phyloP scores from a whole-genome alignment of 78 protist genomes.

The Monocercomonoides exilis region DNA sequence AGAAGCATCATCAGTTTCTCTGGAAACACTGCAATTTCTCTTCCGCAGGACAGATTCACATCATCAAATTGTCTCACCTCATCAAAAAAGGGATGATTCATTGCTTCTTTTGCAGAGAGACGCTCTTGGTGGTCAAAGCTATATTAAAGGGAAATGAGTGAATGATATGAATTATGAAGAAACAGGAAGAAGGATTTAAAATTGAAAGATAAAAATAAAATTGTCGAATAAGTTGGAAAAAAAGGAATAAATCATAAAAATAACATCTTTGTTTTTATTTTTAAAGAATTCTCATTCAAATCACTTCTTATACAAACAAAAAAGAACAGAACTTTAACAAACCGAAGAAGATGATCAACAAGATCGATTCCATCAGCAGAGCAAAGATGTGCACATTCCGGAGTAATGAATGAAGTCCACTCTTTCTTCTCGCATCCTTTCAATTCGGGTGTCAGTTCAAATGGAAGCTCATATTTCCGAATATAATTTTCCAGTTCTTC shows the following conservation, averaged over 20 bases:
- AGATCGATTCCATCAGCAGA: slow-evolving; percentile 90
- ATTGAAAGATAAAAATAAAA: too few relatives aligned
- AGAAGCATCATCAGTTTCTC: too few relatives aligned
- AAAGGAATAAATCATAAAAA: too few relatives aligned
- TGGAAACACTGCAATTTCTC: not conserved
- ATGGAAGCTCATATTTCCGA: slow-evolving; percentile 79
- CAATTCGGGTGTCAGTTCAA: slow-evolving; percentile 34
- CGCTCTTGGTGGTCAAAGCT: slow-evolving; percentile 82
- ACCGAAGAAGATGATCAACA: slow-evolving; percentile 73
- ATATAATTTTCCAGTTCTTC: slow-evolving; percentile 77
- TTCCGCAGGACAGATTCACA: not conserved
- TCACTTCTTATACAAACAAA: too few relatives aligned
- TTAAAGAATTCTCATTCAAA: too few relatives aligned
- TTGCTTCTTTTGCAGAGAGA: slow-evolving; percentile 32
- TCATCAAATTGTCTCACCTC: not conserved
- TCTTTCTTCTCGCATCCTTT: not conserved
- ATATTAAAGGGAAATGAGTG: too few relatives aligned
- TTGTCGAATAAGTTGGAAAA: too few relatives aligned
- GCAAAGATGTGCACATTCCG: slow-evolving; percentile 65
- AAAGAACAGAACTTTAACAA: too few relatives aligned
- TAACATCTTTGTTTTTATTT: too few relatives aligned
- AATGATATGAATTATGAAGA: too few relatives aligned
- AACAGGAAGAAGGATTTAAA: too few relatives aligned
- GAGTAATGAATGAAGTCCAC: slow-evolving; percentile 52
- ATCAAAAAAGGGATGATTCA: not conserved